Conservation (phyloP, 108 stramenopile genomes). For the Pseudonitzschia delicatissima region DNA sequence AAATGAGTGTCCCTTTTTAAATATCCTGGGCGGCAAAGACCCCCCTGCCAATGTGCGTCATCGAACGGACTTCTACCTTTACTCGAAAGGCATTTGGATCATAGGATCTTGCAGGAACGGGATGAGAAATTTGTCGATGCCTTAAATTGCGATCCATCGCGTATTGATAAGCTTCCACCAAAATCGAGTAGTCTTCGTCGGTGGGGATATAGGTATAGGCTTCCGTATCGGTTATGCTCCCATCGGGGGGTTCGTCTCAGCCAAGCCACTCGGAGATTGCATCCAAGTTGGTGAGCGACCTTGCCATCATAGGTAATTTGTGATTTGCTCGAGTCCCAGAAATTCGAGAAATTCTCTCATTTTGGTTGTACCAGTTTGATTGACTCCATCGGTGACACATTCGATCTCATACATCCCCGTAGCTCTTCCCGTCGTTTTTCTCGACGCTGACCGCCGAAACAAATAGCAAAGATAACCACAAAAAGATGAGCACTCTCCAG, state of each 20-base stretch:
- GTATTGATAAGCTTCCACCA: slow-evolving; percentile 1
- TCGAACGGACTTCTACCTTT: neutral
- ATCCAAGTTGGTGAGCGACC: neutral
- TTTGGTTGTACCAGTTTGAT: no score
- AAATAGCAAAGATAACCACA: no score
- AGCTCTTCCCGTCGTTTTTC: no score
- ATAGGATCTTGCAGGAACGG: neutral
- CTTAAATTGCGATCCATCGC: neutral
- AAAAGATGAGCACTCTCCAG: no score
- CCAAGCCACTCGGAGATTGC: neutral
- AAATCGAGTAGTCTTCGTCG: neutral
- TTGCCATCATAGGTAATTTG: neutral
- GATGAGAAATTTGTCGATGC: neutral
- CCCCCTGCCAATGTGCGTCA: neutral
- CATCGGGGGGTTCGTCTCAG: neutral
- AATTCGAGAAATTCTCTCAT: no score
- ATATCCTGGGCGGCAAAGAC: neutral
- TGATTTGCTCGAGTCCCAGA: no score
- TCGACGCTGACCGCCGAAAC: no score
- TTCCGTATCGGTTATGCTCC: neutral
- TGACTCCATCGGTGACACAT: no score
- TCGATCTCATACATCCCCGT: no score
- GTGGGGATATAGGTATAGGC: neutral
- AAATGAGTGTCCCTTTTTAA: neutral
- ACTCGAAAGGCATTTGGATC: neutral